Evolutionary conservation across 371 early-diverging fungal species (phyloP), one percentile per base, ranked within the genome.

Genomic region (Mucor lusitanicus): DNA sequence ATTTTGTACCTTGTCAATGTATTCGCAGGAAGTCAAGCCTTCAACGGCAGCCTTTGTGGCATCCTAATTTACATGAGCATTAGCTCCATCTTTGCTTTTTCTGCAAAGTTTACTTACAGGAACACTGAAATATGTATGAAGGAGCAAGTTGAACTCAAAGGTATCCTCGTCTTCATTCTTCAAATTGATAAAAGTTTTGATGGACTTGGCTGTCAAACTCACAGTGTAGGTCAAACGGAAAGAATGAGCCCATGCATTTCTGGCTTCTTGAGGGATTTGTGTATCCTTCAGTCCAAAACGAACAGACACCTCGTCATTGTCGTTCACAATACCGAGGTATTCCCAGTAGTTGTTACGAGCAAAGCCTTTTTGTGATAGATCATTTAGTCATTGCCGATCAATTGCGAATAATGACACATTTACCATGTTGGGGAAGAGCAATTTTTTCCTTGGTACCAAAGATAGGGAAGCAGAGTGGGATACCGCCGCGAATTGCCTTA

Each of bases 101-200:
- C 21, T 23, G 17, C 15, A 42, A 1, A 3, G 40, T 40, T 17
- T 44, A 63, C 78, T 78, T 87, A 89, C 91, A 33, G 86, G 81
- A 50, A 92, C 89, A 27, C 79, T 70, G 63, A 97, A 90, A 75
- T 99, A 99, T 7, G 97, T 95, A 73, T 99, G 98, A 66, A 97
- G 81, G 44, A 97, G 84, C 11, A 92, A 80, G 27, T 94, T 94
- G 72, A 97, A 96, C 59, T 88, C 84, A 65, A 95, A 95, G 12
- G 87, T 70, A 59, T 80, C 77, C 32, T 77, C 78, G 28, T 67
- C 73, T 37, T 92, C 95, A 78, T 97, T 97, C 68, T 87, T 88
- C 30, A 91, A 86, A 50, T 65, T 72, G 48, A 95, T 74, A 12
- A 80, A 70, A 2, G 94, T 92, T 53, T 81, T 85, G 55, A 97